phyloP scores from a whole-genome alignment of 495 filamentous ascomycete species.

The Aspergillus bertholletiae region DNA sequence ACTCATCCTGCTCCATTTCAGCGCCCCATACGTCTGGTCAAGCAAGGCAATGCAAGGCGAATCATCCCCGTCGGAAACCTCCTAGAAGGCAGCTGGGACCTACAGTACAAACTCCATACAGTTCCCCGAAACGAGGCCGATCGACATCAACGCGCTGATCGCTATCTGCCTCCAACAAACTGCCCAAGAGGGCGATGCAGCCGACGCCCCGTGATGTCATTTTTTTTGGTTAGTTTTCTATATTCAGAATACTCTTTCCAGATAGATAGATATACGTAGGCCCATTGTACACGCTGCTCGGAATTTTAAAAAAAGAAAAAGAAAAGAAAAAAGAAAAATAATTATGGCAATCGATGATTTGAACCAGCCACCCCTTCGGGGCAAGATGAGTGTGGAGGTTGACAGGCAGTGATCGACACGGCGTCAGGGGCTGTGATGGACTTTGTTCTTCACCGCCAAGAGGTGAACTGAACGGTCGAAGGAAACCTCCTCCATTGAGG shows the following conservation, averaged over 20 bases:
- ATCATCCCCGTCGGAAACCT: not conserved
- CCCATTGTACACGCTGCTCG: too few species aligned
- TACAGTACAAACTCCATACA: not conserved
- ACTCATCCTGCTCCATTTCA: not conserved
- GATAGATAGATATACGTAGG: too few species aligned
- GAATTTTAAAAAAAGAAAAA: too few species aligned
- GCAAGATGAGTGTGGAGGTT: too few species aligned
- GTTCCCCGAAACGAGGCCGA: not conserved
- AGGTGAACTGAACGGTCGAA: too few species aligned
- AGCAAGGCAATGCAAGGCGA: not conserved
- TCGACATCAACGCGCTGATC: not conserved
- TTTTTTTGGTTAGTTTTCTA: too few species aligned
- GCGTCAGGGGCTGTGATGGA: conserved; percentile 4
- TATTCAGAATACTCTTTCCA: too few species aligned
- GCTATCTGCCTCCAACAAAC: too few species aligned
- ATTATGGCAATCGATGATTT: too few species aligned
- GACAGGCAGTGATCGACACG: conserved; percentile 6
- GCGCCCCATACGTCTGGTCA: not conserved
- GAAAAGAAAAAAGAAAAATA: too few species aligned
- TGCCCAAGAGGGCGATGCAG: conserved; percentile 39
- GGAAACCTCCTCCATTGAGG: too few species aligned
- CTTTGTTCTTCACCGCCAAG: not conserved
- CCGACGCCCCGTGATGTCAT: not conserved
- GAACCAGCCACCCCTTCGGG: too few species aligned
- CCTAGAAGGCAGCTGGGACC: not conserved